Conservation (phyloP, 495 filamentous ascomycete species). For the Penicillium cinerascens region DNA sequence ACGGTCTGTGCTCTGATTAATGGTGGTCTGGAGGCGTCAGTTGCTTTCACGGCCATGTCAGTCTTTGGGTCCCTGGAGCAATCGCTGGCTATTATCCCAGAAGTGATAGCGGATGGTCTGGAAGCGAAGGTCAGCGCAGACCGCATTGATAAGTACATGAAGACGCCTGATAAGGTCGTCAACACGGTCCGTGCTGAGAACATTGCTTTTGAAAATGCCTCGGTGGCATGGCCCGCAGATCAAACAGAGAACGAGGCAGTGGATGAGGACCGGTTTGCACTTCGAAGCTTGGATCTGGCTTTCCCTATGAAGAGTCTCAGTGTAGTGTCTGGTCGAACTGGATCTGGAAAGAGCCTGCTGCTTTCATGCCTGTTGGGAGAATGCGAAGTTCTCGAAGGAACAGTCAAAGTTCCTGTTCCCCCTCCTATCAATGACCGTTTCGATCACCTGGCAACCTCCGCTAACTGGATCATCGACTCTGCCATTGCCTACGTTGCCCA, state of each 20-base stretch:
- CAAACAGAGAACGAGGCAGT: conserved; percentile 46
- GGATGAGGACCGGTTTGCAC: conserved; percentile 47
- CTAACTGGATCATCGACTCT: conserved; percentile 49
- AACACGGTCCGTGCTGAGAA: conserved; percentile 51
- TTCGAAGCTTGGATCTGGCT: conserved; percentile 58
- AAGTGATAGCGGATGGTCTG: conserved; percentile 62
- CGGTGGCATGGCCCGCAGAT: conserved; percentile 71
- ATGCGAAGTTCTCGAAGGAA: conserved; percentile 47
- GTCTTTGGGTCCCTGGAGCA: conserved; percentile 71
- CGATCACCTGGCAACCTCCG: conserved; percentile 19
- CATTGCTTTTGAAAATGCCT: conserved; percentile 65
- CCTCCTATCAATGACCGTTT: conserved; percentile 22
- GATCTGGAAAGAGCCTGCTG: conserved; percentile 62
- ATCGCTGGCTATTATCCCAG: conserved; percentile 66
- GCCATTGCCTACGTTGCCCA: conserved; percentile 76
- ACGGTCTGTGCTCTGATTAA: conserved; percentile 62
- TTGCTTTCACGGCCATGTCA: conserved; percentile 77
- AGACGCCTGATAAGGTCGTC: conserved; percentile 59
- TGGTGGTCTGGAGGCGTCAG: conserved; percentile 62
- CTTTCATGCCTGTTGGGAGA: conserved; percentile 62
- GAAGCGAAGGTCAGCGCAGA: conserved; percentile 73
- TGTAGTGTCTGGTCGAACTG: conserved; percentile 55
- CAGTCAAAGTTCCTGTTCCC: conserved; percentile 43
- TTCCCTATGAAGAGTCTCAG: conserved; percentile 68
- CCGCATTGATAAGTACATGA: conserved; percentile 70